Base-by-base conservation (phyloP, 495 filamentous ascomycete species). In the Talaromyces liani region DNA sequence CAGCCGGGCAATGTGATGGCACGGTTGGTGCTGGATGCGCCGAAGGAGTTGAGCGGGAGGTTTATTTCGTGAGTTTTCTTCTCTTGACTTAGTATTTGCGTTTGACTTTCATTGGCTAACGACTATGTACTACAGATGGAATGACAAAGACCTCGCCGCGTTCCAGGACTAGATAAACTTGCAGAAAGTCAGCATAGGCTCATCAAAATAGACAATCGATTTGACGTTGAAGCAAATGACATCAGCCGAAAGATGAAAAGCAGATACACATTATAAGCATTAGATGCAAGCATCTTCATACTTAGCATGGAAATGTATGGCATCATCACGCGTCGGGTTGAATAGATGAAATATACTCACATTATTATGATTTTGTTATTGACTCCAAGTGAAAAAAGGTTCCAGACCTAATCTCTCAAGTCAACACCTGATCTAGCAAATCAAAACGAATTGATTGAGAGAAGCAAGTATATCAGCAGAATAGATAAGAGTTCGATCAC, bases 231-330 rank as follows among this genome's bases (percentile, higher is more conserved):
- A 12, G 41, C 12, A 12, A 62, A 12, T 63, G 45, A 63, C 18
- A 73, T 96, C 91, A 96, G 91, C 80, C 83, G 91, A 94, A 93
- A 94, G 91, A 93, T 94, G 91, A 95, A 95, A 95, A 94, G 88
- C 81, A 83, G 75, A 77, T 85, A 88, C 79, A 85, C 83, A 82
- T 80, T 75, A 78, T 81, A 85, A 90, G 87, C 87, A 92, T 87
- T 81, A 84, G 77, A 71, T 73, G 74, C 70, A 78, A 65, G 64
- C 77, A 77, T 76, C 85, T 89, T 96, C 90, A 86, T 91, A 77
- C 81, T 92, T 93, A 93, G 90, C 90, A 93, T 92, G 90, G 89
- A 92, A 89, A 81, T 84, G 85, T 81, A 79, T 58, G 81, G 74
- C 78, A 80, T 84, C 87, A 89, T 92, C 89, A 91, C 81, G 75